These are phyloP conservation scores for Puccinia triticina DNA, from an alignment of 1,284 basidiomycete genomes.

Conservation along the genomic window DNA sequence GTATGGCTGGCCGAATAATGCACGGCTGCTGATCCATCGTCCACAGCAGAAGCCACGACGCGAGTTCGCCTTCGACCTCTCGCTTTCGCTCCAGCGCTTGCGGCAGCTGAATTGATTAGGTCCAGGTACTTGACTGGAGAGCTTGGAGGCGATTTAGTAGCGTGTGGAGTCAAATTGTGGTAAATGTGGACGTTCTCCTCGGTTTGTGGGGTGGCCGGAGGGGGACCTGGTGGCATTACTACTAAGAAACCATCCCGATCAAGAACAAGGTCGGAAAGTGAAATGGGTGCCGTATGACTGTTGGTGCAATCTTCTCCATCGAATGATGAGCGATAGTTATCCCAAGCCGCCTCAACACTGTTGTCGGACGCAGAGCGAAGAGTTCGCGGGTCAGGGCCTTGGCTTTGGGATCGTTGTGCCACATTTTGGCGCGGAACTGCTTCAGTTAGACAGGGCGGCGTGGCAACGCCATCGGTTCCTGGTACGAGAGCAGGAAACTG, in stretches of 20 bases:
- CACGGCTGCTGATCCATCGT: neutral
- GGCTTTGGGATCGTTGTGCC: neutral
- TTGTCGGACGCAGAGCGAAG: neutral
- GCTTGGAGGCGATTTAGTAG: neutral
- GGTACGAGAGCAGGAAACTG: slow-evolving; percentile 1
- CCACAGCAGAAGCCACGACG: neutral
- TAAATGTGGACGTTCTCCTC: neutral
- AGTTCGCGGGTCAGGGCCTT: neutral
- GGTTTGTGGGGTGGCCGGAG: neutral
- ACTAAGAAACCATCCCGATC: slow-evolving; percentile 9
- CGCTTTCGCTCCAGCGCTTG: neutral
- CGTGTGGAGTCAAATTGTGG: neutral
- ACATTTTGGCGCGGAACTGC: neutral
- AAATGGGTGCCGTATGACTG: neutral
- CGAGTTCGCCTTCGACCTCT: neutral
- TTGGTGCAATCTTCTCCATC: neutral
- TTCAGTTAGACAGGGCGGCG: neutral
- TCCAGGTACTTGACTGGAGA: neutral
- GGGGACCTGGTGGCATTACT: neutral
- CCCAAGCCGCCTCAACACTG: neutral
- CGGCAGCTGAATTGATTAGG: slow-evolving; percentile 10
- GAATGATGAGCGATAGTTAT: neutral
- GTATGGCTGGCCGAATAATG: neutral
- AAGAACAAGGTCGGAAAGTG: neutral
- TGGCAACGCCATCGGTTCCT: too few species aligned